Evolutionary conservation across 2,329 filamentous ascomycete species (phyloP).

Genomic region (Chrysoporthe austroafricana): DNA sequence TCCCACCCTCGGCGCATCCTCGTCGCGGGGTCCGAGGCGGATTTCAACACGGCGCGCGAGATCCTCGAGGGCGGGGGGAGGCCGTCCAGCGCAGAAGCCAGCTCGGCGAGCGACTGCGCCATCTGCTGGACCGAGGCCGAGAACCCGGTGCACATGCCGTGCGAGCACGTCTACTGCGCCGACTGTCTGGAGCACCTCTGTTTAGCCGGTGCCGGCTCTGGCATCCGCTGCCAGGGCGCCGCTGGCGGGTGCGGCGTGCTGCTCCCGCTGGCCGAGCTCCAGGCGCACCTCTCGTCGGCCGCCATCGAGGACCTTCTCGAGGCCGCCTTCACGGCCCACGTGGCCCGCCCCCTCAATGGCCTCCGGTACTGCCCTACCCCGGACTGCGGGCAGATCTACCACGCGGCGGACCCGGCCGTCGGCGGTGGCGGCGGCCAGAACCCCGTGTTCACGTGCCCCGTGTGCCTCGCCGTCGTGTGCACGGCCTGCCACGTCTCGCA

Average conservation of each 20-base stretch:
- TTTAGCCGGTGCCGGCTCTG: slow-evolving; percentile 2
- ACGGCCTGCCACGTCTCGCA: slow-evolving; percentile 42
- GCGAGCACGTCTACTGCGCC: slow-evolving; percentile 47
- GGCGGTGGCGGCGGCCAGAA: slow-evolving; percentile 12
- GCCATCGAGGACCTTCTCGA: slow-evolving; percentile 44
- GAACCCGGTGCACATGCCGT: slow-evolving; percentile 40
- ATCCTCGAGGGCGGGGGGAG: slow-evolving; percentile 24
- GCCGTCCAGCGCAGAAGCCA: neutral
- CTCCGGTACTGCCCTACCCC: slow-evolving; percentile 47
- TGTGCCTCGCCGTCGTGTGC: slow-evolving; percentile 43
- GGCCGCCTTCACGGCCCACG: slow-evolving; percentile 41
- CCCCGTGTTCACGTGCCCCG: slow-evolving; percentile 39
- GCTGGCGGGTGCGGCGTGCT: slow-evolving; percentile 31
- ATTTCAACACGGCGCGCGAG: slow-evolving; percentile 30
- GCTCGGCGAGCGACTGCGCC: slow-evolving; percentile 33
- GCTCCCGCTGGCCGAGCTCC: slow-evolving; percentile 36
- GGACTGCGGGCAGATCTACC: slow-evolving; percentile 49
- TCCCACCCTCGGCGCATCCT: slow-evolving; percentile 40
- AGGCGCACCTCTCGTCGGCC: slow-evolving; percentile 37
- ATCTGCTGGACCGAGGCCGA: slow-evolving; percentile 44
- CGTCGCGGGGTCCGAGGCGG: slow-evolving; percentile 34
- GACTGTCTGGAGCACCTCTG: slow-evolving; percentile 46
- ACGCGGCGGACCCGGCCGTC: too few species aligned
- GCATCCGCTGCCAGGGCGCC: slow-evolving; percentile 26
- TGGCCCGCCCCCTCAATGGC: slow-evolving; percentile 37